phyloP scores from a whole-genome alignment of 139 green algal species.

The Trebouxia sp. region DNA sequence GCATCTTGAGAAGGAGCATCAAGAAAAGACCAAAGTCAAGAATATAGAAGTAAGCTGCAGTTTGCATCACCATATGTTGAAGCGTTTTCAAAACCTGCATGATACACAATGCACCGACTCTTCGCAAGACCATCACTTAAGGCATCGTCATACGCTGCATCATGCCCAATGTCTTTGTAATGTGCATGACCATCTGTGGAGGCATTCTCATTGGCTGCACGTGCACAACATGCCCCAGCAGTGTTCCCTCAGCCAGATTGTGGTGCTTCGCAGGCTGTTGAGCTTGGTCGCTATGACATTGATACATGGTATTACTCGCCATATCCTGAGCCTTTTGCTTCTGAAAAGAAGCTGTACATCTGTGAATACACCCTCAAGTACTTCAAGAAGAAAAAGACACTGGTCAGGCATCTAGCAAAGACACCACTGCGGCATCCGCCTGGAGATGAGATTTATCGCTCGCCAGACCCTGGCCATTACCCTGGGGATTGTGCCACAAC shows the following conservation, averaged over 20 bases:
- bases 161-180: neutral
- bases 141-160: too few relatives aligned
- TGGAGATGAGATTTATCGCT: constrained; percentile 87
- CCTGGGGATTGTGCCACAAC: constrained; percentile 10
- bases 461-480: constrained; percentile 30
- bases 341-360: constrained; percentile 82
- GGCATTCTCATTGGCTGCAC: too few relatives aligned
- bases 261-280: neutral
- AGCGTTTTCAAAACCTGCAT: too few relatives aligned
- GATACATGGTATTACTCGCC: constrained; percentile 75
- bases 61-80: too few relatives aligned
- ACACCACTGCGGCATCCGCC: constrained; percentile 57
- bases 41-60: constrained; percentile 56
- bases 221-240: too few relatives aligned
- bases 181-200: neutral
- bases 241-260: neutral
- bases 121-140: neutral
- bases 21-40: constrained; percentile 79
- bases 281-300: constrained; percentile 51
- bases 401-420: constrained; percentile 62
- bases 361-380: constrained; percentile 90
- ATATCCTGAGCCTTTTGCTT: constrained; percentile 61
- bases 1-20: constrained; percentile 70
- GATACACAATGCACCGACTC: neutral
- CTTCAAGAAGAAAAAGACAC: constrained; percentile 63